These are phyloP conservation scores for Aspergillus calidoustus DNA, from an alignment of 2,329 filamentous ascomycete genomes.

Conservation along the genomic window DNA sequence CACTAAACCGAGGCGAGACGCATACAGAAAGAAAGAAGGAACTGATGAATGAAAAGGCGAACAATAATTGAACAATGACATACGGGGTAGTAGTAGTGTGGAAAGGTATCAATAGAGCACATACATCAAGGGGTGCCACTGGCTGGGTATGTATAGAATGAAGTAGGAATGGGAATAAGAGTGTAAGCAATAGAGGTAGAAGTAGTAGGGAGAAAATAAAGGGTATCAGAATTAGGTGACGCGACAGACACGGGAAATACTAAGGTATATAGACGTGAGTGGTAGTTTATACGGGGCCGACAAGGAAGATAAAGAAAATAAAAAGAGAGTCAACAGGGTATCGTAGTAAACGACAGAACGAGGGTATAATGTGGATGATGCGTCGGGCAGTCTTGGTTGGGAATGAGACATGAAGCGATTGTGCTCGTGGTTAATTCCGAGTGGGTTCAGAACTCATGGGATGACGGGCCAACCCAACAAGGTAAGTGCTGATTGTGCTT, in stretches of 20 bases:
- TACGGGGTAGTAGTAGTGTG: neutral
- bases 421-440: neutral
- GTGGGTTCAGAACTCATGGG: neutral
- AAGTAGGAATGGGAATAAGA: neutral
- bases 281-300: neutral
- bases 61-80: neutral
- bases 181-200: neutral
- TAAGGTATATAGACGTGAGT: constrained; percentile 2
- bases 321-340: constrained; percentile 6
- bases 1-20: neutral
- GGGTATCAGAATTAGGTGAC: constrained; percentile 15
- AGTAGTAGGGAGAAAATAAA: neutral
- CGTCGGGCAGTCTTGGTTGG: too few species aligned
- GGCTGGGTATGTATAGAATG: neutral
- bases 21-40: neutral
- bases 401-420: neutral
- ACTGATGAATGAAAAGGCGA: neutral
- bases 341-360: neutral
- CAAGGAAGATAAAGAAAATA: neutral
- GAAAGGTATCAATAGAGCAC: neutral
- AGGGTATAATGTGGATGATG: constrained; percentile 3
- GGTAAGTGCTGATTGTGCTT: neutral
- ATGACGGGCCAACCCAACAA: neutral
- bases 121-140: neutral
- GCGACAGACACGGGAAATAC: neutral